These are phyloP conservation scores for Picochlorum sp. DNA, from an alignment of 139 green algal species.

Conservation along the genomic window DNA sequence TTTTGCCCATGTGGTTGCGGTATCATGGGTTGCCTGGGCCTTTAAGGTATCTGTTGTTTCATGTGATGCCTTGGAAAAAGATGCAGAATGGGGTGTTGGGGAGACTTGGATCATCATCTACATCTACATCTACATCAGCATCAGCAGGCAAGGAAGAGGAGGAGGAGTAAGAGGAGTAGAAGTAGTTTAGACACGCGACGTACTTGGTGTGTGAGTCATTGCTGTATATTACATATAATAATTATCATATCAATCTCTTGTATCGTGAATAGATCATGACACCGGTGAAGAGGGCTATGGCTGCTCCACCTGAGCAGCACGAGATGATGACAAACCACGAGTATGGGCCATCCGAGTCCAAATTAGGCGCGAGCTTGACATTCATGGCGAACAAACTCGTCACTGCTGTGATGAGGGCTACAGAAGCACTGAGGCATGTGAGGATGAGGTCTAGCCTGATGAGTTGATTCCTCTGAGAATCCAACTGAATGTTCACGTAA, in stretches of 20 bases:
- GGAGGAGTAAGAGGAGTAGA: too few species aligned
- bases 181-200: too few species aligned
- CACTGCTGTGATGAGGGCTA: conserved; percentile 64
- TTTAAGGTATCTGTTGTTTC: conserved; percentile 17
- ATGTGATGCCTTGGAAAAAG: too few species aligned
- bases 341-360: conserved; percentile 15
- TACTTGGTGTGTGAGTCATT: too few species aligned
- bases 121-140: too few species aligned
- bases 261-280: conserved; percentile 27
- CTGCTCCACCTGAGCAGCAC: neutral
- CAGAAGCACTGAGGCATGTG: conserved; percentile 62
- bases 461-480: conserved; percentile 79
- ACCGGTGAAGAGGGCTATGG: conserved; percentile 13
- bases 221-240: neutral
- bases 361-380: conserved; percentile 33
- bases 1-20: conserved; percentile 11
- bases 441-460: conserved; percentile 77
- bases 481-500: conserved; percentile 88
- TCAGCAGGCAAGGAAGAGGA: too few species aligned
- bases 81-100: too few species aligned
- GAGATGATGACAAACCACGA: conserved; percentile 21
- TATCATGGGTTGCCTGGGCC: conserved; percentile 23
- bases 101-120: too few species aligned
- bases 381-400: conserved; percentile 94
- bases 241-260: conserved; percentile 15